Conservation (phyloP, 495 filamentous ascomycete species). For the Penicillium manginii region DNA sequence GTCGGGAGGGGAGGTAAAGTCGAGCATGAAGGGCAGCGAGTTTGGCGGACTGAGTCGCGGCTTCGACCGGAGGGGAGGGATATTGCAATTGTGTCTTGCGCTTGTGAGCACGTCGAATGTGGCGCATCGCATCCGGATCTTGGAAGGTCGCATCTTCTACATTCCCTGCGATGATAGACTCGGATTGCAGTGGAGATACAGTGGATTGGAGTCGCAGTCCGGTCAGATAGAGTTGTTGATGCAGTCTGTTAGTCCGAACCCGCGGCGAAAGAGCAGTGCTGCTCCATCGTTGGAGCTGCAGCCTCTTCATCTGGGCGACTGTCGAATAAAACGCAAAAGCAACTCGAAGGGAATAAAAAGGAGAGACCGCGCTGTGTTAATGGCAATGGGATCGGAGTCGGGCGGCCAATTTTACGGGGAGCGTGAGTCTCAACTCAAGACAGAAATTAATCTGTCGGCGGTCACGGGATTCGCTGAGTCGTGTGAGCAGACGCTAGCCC, state of each 20-base stretch:
- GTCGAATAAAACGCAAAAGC: constrained; percentile 12
- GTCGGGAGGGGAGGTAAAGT: constrained; percentile 75
- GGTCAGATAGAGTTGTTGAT: constrained; percentile 44
- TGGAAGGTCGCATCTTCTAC: constrained; percentile 18
- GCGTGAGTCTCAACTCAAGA: constrained; percentile 11
- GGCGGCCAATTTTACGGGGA: constrained; percentile 30
- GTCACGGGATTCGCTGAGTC: constrained; percentile 47
- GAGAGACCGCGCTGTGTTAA: constrained; percentile 24
- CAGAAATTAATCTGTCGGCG: constrained; percentile 51
- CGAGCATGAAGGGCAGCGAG: constrained; percentile 92
- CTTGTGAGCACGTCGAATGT: constrained; percentile 23
- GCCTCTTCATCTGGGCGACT: constrained; percentile 64
- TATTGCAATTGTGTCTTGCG: constrained; percentile 42
- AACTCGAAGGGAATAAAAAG: constrained; percentile 9
- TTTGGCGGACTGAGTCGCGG: constrained; percentile 79
- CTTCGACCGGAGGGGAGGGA: constrained; percentile 69
- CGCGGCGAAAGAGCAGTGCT: constrained; percentile 66
- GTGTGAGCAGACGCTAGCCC: constrained; percentile 43
- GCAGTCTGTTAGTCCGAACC: constrained; percentile 53
- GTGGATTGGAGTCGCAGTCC: constrained; percentile 45
- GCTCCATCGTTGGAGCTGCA: constrained; percentile 73
- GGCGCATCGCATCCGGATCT: constrained; percentile 21
- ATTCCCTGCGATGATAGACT: constrained; percentile 12
- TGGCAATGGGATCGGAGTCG: constrained; percentile 24
- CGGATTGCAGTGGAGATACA: constrained; percentile 34